Conservation (phyloP, 306 rosid genomes). For the Prunus dulcis region DNA sequence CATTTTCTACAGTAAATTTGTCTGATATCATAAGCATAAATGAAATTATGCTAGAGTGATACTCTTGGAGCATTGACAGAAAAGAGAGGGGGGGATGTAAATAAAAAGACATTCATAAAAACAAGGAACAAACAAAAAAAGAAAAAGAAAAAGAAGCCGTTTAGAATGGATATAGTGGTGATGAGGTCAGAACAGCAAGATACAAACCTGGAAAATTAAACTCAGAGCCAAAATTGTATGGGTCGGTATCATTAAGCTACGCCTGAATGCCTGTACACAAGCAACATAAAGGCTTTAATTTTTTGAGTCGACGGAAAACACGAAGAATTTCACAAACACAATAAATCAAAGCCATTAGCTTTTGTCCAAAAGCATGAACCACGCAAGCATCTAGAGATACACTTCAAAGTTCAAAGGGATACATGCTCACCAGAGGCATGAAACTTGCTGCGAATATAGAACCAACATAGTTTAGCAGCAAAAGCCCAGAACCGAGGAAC, state of each 20-base stretch:
- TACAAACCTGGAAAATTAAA: constrained; percentile 79
- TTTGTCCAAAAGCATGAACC: not conserved
- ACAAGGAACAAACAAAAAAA: not conserved
- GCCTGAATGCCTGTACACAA: constrained; percentile 77
- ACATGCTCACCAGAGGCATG: constrained; percentile 65
- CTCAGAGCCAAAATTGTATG: constrained; percentile 60
- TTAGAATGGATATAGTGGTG: not conserved
- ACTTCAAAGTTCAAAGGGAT: not conserved
- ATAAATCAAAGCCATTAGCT: not conserved
- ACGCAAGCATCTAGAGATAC: not conserved
- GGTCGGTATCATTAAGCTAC: constrained; percentile 69
- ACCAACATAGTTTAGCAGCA: constrained; percentile 74
- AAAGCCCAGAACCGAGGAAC: constrained; percentile 88
- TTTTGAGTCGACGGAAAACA: not conserved
- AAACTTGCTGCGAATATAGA: constrained; percentile 69
- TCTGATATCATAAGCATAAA: too few species aligned
- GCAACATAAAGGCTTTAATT: constrained; percentile 4
- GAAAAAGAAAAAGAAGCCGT: too few species aligned
- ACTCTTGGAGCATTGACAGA: too few species aligned
- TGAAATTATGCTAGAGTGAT: too few species aligned
- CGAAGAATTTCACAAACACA: not conserved
- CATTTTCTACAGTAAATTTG: too few species aligned
- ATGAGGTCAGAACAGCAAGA: not conserved
- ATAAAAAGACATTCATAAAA: too few species aligned
- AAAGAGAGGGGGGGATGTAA: too few species aligned